These are phyloP conservation scores for Tuctoria greenei DNA, from an alignment of 176 grass and related monocot species.

Conservation along the genomic window DNA sequence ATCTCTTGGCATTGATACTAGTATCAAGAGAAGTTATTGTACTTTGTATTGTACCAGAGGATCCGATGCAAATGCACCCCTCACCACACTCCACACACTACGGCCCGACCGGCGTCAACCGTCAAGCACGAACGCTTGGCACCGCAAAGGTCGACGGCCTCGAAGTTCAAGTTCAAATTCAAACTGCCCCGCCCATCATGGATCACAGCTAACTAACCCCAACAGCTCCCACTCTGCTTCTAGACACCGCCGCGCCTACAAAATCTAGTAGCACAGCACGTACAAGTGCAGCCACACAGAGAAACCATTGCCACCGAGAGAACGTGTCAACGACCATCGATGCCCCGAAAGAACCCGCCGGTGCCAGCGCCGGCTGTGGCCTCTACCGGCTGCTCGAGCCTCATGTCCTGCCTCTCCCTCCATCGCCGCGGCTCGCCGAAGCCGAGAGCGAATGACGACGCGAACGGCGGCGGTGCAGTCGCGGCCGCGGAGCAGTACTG, in stretches of 20 bases:
- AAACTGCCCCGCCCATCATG: background rate
- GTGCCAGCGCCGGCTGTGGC: slow-evolving; percentile 25
- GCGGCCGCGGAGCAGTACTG: slow-evolving; percentile 10
- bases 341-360: background rate
- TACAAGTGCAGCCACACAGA: background rate
- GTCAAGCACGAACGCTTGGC: background rate
- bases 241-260: background rate
- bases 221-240: slow-evolving; percentile 1
- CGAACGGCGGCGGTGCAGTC: no score
- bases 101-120: slow-evolving; percentile 2
- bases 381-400: slow-evolving; percentile 41
- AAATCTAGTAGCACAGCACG: background rate
- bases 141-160: background rate
- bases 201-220: slow-evolving; percentile 25
- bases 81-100: background rate
- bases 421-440: background rate
- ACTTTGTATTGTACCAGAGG: background rate
- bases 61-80: background rate
- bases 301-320: background rate
- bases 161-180: slow-evolving; percentile 14
- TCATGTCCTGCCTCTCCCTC: slow-evolving; percentile 42
- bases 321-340: background rate
- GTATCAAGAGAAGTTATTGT: slow-evolving; percentile 6
- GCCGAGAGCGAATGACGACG: background rate
- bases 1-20: no score